phyloP scores from a whole-genome alignment of 306 rosid genomes.

The Potentilla sterilis region DNA sequence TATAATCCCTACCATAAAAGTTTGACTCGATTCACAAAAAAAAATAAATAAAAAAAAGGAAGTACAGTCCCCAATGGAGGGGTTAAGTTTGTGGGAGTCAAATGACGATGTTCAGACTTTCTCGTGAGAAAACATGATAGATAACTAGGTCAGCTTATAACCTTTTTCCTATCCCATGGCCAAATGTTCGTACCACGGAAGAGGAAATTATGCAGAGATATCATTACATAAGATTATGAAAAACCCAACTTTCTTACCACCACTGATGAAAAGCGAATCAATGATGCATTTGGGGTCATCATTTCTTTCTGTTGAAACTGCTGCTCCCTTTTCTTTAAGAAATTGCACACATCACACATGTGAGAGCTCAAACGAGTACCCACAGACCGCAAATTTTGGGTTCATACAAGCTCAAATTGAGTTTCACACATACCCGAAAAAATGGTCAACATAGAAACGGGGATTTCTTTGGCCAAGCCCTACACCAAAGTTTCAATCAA shows the following conservation, averaged over 20 bases:
- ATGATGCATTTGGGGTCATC: background rate
- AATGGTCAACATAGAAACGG: background rate
- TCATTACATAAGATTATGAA: background rate
- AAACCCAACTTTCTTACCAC: background rate
- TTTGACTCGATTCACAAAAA: background rate
- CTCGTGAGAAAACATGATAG: background rate
- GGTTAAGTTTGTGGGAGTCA: background rate
- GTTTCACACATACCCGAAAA: background rate
- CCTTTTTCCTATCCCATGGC: background rate
- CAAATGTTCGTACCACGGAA: background rate
- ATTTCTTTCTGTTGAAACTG: background rate
- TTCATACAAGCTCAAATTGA: background rate
- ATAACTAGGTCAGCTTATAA: background rate
- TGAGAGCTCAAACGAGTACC: background rate
- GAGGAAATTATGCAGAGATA: background rate
- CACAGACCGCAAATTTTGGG: background rate
- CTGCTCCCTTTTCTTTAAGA: background rate
- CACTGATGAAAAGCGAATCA: background rate
- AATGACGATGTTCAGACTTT: background rate
- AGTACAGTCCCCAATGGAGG: background rate
- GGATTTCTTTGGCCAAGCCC: background rate
- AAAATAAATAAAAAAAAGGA: too few relatives aligned
- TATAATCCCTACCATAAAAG: background rate
- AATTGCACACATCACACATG: background rate
- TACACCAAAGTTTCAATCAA: background rate